Evolutionary conservation across 176 grass and related monocot species (phyloP), one percentile per base, ranked within the genome.

Genomic region (Coix lacrymajobi): DNA sequence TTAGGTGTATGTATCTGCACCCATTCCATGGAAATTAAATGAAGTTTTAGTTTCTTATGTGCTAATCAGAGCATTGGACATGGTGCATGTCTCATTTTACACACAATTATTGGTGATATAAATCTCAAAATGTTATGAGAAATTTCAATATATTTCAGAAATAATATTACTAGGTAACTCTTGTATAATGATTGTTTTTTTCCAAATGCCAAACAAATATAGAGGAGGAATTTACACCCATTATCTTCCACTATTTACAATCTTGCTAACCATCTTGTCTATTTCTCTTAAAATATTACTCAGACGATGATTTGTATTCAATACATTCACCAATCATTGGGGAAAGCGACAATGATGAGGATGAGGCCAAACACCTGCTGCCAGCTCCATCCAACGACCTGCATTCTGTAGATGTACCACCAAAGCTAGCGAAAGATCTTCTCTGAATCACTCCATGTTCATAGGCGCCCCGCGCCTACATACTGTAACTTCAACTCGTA

Each of bases 231-330:
- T 49, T 52, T 74, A 24, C 41, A 76, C 41, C 69, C 73, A 84
- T 62, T 29, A 36, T 79, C 31, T 76, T 54, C 28, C 38, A 60
- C 49, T 37, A 15, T 32, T 32, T 77, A 28, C 32, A 70, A 70
- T 40, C 12, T 73, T 72, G 36, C 58, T 48, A 57, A 69, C 65
- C 78, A 46, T 77, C 87, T 82, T 37, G 41, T 52, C 17, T 14
- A 46, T 68, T 72, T 31, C 57, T 77, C 37, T 51, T 58, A 29
- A 63, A 83, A 39, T 85, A 71, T 89, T 64, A 71, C 81, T 30
- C 90, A 98, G 96, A 95, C n/a, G 95, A 91, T 64, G 95, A 88
- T 14, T 84, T 81, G 49, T 68, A 79, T 32, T 93, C 93, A 69
- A 29, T 85, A 68, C 75, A 87, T 86, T 96, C 89, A 63, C 88